phyloP scores from a whole-genome alignment of 2,329 filamentous ascomycete genomes.

The Capronia coronata region DNA sequence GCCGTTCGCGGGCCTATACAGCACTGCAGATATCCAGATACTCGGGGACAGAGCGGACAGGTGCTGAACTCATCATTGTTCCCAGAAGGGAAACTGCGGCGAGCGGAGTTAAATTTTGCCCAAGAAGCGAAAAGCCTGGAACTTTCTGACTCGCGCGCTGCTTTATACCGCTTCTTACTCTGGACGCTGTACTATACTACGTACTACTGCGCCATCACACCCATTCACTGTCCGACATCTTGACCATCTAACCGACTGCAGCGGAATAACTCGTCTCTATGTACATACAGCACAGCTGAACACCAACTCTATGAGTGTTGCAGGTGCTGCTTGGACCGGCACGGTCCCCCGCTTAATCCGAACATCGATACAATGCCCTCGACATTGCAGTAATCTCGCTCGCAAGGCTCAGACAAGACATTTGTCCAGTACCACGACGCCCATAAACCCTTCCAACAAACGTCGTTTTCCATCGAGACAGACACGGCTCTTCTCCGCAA shows the following conservation, averaged over 20 bases:
- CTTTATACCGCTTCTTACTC: neutral
- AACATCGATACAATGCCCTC: constrained; percentile 37
- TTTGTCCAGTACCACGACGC: constrained; percentile 33
- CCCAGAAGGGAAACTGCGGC: constrained; percentile 10
- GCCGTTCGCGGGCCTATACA: too few species aligned
- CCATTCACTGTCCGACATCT: neutral
- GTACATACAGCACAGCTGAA: neutral
- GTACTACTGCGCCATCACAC: neutral
- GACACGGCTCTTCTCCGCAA: constrained; percentile 37
- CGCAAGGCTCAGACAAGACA: constrained; percentile 34
- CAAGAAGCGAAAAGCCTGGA: constrained; percentile 9
- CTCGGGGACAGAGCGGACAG: neutral
- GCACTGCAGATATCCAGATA: too few species aligned
- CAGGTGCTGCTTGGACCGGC: constrained; percentile 38
- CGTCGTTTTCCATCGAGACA: constrained; percentile 9
- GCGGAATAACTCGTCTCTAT: neutral
- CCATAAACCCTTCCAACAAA: constrained; percentile 28
- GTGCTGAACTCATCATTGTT: constrained; percentile 1
- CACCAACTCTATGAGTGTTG: constrained; percentile 35
- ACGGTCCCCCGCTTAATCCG: constrained; percentile 39
- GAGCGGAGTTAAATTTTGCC: constrained; percentile 11
- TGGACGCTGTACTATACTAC: too few species aligned
- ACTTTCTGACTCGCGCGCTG: constrained; percentile 6
- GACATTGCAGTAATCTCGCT: constrained; percentile 32
- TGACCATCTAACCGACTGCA: too few species aligned